Percentiles rank a stretch among this genome's conserved stretches.
phyloP scores from a whole-genome alignment of 2,329 filamentous ascomycete genomes.

The Epichloe festucae region DNA sequence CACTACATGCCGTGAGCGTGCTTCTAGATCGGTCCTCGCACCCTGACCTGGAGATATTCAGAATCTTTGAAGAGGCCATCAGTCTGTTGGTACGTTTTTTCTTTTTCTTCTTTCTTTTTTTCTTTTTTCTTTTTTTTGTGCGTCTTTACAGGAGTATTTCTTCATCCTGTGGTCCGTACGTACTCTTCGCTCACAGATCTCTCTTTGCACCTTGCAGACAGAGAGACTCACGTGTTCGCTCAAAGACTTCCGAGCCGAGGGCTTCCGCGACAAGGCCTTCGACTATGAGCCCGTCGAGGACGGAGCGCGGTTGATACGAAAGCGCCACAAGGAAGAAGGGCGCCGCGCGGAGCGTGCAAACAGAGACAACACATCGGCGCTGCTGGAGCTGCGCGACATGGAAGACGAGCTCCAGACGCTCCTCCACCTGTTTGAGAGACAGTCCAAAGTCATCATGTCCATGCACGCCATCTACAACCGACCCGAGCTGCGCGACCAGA shows the following conservation, averaged over 20 bases:
- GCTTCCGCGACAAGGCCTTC: conserved; percentile 33
- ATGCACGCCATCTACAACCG: conserved; percentile 33
- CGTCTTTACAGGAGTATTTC: not conserved
- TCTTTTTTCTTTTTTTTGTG: no score
- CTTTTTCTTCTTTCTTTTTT: not conserved
- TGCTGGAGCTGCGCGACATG: conserved; percentile 50
- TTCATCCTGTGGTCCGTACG: not conserved
- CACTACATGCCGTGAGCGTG: conserved; percentile 48
- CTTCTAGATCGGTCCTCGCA: conserved; percentile 46
- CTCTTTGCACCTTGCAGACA: conserved; percentile 26
- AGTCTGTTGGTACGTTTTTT: conserved; percentile 38
- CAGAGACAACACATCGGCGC: conserved; percentile 47
- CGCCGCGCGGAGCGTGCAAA: conserved; percentile 42
- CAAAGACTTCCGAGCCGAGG: conserved; percentile 47
- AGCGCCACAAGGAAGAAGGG: conserved; percentile 26
- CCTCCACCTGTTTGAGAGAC: conserved; percentile 42
- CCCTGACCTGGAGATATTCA: conserved; percentile 48
- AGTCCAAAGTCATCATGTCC: conserved; percentile 34
- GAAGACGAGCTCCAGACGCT: conserved; percentile 50
- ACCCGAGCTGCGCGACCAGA: conserved; percentile 26
- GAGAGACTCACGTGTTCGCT: conserved; percentile 50
- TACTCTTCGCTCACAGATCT: not conserved
- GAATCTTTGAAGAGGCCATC: conserved; percentile 54
- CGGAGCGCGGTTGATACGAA: conserved; percentile 26
- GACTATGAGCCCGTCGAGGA: conserved; percentile 28